These are phyloP conservation scores for Cordyceps javanica DNA, from an alignment of 2,329 filamentous ascomycete genomes.

Conservation along the genomic window DNA sequence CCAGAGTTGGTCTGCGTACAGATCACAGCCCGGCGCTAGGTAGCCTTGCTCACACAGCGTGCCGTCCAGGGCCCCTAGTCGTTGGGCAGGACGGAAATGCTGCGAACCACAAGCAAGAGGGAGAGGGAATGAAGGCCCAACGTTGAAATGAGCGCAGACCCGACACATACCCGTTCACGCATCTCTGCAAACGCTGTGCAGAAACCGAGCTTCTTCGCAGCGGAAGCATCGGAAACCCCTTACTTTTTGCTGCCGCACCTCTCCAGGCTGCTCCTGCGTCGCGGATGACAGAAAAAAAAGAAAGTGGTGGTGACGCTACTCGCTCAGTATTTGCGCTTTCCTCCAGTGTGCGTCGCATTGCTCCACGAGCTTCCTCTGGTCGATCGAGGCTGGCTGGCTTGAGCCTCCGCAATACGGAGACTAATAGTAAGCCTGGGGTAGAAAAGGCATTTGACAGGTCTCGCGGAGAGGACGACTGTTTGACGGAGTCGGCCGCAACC, in stretches of 20 bases:
- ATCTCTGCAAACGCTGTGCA: neutral
- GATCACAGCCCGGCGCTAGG: neutral
- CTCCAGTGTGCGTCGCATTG: neutral
- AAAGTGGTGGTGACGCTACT: conserved; percentile 1
- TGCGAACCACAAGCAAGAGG: no score
- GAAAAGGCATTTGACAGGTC: neutral
- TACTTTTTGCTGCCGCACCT: neutral
- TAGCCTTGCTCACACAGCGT: neutral
- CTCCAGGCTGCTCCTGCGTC: neutral
- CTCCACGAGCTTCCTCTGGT: conserved; percentile 2
- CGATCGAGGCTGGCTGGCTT: neutral
- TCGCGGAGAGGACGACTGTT: neutral
- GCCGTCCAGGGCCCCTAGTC: neutral
- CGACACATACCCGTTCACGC: neutral
- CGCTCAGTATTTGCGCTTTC: neutral
- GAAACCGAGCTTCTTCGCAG: neutral
- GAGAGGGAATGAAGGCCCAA: no score
- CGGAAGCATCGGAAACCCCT: neutral
- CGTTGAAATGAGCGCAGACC: neutral
- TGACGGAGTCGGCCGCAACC: neutral
- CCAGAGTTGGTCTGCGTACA: no score
- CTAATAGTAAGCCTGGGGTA: neutral
- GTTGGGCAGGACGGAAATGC: neutral
- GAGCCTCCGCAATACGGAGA: neutral
- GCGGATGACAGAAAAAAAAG: neutral